These are phyloP conservation scores for Alternaria ethzedia DNA, from an alignment of 2,329 filamentous ascomycete species.

Conservation along the genomic window DNA sequence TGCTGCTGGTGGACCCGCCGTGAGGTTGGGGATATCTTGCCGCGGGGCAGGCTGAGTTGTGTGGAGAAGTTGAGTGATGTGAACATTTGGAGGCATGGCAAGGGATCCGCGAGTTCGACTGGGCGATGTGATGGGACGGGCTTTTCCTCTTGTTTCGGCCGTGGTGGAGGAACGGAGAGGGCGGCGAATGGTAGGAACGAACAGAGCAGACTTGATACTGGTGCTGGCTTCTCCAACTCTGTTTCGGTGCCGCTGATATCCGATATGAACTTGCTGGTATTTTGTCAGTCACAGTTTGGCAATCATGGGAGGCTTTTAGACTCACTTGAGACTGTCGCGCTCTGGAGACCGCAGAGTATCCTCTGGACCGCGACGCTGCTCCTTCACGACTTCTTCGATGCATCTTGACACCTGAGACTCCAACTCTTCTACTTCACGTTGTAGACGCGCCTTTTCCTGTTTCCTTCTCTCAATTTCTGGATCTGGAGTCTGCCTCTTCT, in stretches of 20 bases:
- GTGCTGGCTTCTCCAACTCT: constrained; percentile 27
- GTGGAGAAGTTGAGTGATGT: constrained; percentile 70
- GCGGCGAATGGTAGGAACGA: constrained; percentile 50
- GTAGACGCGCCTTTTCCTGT: constrained; percentile 38
- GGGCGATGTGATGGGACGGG: constrained; percentile 67
- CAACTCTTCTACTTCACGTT: constrained; percentile 37
- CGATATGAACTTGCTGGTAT: constrained; percentile 30
- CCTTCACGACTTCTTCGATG: constrained; percentile 32
- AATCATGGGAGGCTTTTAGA: background rate
- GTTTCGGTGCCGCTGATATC: constrained; percentile 22
- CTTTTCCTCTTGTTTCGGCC: constrained; percentile 33
- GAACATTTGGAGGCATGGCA: constrained; percentile 74
- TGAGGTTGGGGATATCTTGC: constrained; percentile 16
- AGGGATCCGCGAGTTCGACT: constrained; percentile 68
- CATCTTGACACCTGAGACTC: constrained; percentile 42
- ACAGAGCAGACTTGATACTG: constrained; percentile 45
- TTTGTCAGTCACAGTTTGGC: constrained; percentile 10
- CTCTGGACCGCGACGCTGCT: constrained; percentile 25
- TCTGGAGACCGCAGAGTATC: constrained; percentile 25
- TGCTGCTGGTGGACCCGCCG: constrained; percentile 49
- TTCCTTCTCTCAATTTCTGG: constrained; percentile 36
- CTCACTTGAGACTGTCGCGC: constrained; percentile 35
- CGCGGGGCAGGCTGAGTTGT: constrained; percentile 47
- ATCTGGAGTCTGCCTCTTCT: constrained; percentile 22
- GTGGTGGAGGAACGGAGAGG: constrained; percentile 33